Base-by-base conservation (phyloP, 2,329 filamentous ascomycete species). In the Daldinia sp. region DNA sequence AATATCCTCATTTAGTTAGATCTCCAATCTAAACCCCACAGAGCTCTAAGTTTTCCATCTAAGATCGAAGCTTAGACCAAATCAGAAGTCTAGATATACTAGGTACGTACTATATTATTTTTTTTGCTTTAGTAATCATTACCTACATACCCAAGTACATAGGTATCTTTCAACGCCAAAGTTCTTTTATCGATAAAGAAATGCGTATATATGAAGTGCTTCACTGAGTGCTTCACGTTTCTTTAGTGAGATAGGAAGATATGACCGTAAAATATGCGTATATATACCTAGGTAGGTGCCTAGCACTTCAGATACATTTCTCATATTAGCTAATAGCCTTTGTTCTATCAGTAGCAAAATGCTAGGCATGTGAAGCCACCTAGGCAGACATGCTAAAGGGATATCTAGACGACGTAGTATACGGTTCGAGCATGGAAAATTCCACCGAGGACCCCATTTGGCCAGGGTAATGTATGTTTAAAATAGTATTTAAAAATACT, bases 21-120 rank as follows among this genome's bases (percentile, higher is more conserved):
- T 13, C 10, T 18, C 6, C 2, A 20, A 23, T 18, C 12, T 23
- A 59, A 30, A 42, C 53, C 51, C 51, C 51, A 54, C 51, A 37
- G 10, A n/a, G 51, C 51, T 54, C 10, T n/a, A 26, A 54, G 30
- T 37, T 54, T 54, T 51, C 46, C n/a, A 54, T 54, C 30, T 37
- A 9, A 54, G 33, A 54, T 54, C 51, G n/a, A 26, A 54, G 51
- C 51, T 54, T 37, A 9, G 50, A 4, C 50, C 50, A 54, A 7
- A 20, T 23, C 30, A 23, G n/a, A 53, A 20, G n/a, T 53, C 44
- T 48, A 48, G 12, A 48, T 48, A 48, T 48, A 44, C 23, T 48
- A 12, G 20, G 44, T 28, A 28, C 26, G 46, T 48, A 48, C 6
- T 6, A 6, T 4, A 15, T 30, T 28, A 15, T 30, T 23, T 50